phyloP scores from a whole-genome alignment of 257 asterid genomes.

The Capsicum pubescens region DNA sequence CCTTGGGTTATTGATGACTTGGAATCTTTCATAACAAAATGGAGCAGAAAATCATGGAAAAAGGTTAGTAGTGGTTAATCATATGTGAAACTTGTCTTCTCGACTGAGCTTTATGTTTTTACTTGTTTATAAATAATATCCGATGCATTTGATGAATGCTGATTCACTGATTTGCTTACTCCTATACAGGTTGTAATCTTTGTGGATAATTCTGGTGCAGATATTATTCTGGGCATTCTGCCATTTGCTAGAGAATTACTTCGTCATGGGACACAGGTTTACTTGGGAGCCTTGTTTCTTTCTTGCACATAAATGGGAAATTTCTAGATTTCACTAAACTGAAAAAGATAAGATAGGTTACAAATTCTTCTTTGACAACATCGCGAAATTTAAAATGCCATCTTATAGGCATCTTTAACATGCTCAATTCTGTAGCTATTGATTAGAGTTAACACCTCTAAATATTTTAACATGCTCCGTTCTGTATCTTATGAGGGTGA shows the following conservation, averaged over 20 bases:
- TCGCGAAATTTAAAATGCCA: background rate
- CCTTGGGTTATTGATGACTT: conserved; percentile 99
- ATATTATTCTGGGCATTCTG: conserved; percentile 85
- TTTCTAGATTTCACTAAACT: background rate
- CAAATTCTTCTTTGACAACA: background rate
- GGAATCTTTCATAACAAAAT: conserved; percentile 72
- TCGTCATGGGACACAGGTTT: conserved; percentile 82
- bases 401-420: background rate
- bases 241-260: conserved; percentile 96
- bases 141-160: background rate
- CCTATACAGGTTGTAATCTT: conserved; percentile 78
- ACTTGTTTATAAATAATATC: background rate
- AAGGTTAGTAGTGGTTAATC: conserved; percentile 47
- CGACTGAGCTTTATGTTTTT: conserved; percentile 3
- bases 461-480: background rate
- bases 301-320: background rate
- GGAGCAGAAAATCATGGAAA: conserved; percentile 73
- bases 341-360: conserved; percentile 12
- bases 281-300: conserved; percentile 2
- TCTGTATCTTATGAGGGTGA: background rate
- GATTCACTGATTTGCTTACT: conserved; percentile 33
- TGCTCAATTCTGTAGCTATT: background rate
- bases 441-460: background rate
- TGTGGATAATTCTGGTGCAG: conserved; percentile 98
- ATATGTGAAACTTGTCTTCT: background rate